Evolutionary conservation across 2,329 filamentous ascomycete species (phyloP).

Genomic region (Diaporthe sp.): DNA sequence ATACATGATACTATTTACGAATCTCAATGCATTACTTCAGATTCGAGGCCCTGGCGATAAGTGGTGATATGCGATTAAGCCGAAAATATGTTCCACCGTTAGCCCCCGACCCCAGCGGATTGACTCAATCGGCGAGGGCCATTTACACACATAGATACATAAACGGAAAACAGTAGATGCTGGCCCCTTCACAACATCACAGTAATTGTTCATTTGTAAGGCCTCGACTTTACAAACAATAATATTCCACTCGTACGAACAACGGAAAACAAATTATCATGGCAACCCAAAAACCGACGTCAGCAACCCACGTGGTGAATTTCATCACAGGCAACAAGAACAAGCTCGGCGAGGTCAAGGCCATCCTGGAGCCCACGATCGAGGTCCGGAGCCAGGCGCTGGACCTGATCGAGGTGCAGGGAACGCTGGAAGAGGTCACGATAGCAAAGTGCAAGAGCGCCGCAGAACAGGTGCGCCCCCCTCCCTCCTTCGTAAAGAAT

Average conservation of each 20-base stretch:
- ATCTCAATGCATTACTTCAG: background rate
- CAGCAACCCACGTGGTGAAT: conserved; percentile 68
- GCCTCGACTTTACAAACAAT: background rate
- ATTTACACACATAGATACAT: background rate
- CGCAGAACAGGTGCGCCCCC: conserved; percentile 75
- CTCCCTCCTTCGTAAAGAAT: background rate
- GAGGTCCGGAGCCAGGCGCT: conserved; percentile 80
- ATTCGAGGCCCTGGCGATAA: background rate
- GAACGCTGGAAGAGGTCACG: conserved; percentile 91
- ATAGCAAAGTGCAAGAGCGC: conserved; percentile 88
- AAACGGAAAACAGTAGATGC: conserved; percentile 2
- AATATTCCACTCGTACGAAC: background rate
- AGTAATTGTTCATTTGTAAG: background rate
- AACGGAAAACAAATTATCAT: conserved; percentile 49
- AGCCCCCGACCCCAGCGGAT: conserved; percentile 8
- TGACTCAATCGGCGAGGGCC: conserved; percentile 23
- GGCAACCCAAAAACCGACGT: conserved; percentile 59
- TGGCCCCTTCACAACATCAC: background rate
- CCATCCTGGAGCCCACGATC: conserved; percentile 84
- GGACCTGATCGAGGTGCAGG: conserved; percentile 92
- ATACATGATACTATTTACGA: background rate
- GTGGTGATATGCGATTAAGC: conserved; percentile 33
- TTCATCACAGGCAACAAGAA: conserved; percentile 98
- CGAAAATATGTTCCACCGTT: background rate
- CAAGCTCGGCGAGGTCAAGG: conserved; percentile 90